These are phyloP conservation scores for Sarocladium kiliense DNA, from an alignment of 2,329 filamentous ascomycete genomes.

Conservation along the genomic window DNA sequence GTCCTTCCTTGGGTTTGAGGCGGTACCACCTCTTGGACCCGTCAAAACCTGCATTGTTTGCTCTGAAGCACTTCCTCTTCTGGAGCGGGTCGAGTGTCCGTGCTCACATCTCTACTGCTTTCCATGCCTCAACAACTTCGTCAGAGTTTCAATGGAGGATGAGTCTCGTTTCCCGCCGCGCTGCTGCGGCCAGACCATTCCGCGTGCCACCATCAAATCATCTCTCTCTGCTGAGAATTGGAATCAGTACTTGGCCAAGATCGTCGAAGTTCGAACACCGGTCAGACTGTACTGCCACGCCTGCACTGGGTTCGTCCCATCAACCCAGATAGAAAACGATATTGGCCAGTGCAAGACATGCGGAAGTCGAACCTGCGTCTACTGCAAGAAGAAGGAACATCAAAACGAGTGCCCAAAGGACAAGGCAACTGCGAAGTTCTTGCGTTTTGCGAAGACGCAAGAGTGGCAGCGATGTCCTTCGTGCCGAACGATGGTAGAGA, in stretches of 20 bases:
- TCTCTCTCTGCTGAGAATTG: conserved; percentile 32
- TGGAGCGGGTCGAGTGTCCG: neutral
- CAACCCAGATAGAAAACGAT: conserved; percentile 21
- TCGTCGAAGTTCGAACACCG: conserved; percentile 40
- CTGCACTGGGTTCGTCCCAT: conserved; percentile 7
- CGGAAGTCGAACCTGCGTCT: conserved; percentile 36
- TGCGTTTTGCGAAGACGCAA: conserved; percentile 33
- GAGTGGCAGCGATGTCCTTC: conserved; percentile 47
- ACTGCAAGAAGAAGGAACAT: conserved; percentile 45
- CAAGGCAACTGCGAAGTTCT: conserved; percentile 28
- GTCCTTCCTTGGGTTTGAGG: neutral
- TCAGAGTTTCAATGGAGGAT: conserved; percentile 37
- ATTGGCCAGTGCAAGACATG: conserved; percentile 40
- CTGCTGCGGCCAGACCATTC: conserved; percentile 43
- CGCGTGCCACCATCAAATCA: conserved; percentile 23
- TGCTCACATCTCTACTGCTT: conserved; percentile 45
- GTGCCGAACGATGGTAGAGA: conserved; percentile 44
- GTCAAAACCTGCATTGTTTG: neutral
- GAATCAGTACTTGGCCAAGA: conserved; percentile 35
- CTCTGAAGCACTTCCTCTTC: neutral
- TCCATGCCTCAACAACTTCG: conserved; percentile 39
- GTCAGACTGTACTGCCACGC: conserved; percentile 47
- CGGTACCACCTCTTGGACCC: neutral
- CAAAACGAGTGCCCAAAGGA: conserved; percentile 43
- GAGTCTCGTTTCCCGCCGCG: conserved; percentile 50